These are phyloP conservation scores for Lentinus brumalis DNA, from an alignment of 768 basidiomycete genomes.

Conservation along the genomic window DNA sequence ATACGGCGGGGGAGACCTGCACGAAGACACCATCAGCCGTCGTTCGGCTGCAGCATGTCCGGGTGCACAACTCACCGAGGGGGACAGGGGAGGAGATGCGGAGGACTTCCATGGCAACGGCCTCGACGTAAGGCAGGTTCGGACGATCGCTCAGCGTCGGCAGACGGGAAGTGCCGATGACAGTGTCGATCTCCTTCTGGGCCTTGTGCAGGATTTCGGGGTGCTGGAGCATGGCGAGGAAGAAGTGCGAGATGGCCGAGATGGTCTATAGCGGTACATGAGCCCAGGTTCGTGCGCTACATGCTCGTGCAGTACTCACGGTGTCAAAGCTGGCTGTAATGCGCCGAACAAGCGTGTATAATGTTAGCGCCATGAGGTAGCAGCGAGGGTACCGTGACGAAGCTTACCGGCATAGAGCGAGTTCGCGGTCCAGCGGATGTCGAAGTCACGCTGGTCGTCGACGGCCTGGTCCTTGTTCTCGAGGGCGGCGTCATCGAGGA, in stretches of 20 bases:
- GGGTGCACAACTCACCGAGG: conserved; percentile 42
- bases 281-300: background rate
- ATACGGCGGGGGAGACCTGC: conserved; percentile 65
- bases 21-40: background rate
- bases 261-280: conserved; percentile 43
- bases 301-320: conserved; percentile 35
- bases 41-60: background rate
- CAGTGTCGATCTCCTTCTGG: conserved; percentile 65
- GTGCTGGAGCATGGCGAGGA: conserved; percentile 67
- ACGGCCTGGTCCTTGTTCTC: conserved; percentile 30
- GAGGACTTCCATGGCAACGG: conserved; percentile 54
- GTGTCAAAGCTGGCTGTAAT: conserved; percentile 60
- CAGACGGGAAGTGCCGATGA: conserved; percentile 55
- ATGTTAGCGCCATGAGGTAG: conserved; percentile 37
- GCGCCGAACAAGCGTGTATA: background rate
- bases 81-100: conserved; percentile 62
- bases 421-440: conserved; percentile 82
- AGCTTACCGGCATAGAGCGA: conserved; percentile 65
- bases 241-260: conserved; percentile 56
- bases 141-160: conserved; percentile 60
- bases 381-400: background rate
- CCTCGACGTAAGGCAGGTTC: conserved; percentile 58
- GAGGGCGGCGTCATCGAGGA: conserved; percentile 51
- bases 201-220: conserved; percentile 59
- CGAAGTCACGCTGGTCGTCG: conserved; percentile 52